These are phyloP conservation scores for Kodamaea suecica DNA, from an alignment of 1,139 yeast genomes.

Conservation along the genomic window DNA sequence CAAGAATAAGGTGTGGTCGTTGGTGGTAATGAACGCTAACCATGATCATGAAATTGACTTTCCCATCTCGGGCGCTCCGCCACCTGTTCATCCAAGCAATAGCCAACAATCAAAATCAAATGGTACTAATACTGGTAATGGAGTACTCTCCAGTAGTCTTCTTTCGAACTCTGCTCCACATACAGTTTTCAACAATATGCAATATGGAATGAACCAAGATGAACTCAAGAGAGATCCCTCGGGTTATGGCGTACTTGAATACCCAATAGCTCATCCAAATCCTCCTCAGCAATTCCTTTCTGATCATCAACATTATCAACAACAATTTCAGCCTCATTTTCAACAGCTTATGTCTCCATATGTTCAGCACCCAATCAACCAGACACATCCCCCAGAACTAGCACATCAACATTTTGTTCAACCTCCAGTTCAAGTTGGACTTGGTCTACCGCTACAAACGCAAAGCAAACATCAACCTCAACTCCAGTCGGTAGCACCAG, in stretches of 20 bases:
- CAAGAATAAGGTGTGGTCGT: slow-evolving; percentile 54
- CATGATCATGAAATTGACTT: slow-evolving; percentile 39
- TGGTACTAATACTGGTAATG: not conserved
- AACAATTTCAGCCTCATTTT: not conserved
- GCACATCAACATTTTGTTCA: not conserved
- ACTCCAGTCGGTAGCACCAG: too few species aligned
- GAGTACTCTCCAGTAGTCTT: not conserved
- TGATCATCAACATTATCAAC: not conserved
- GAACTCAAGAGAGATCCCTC: not conserved
- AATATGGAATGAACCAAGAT: not conserved
- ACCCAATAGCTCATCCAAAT: slow-evolving; percentile 1
- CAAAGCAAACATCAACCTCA: too few species aligned
- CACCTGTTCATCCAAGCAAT: not conserved
- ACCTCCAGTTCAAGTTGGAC: not conserved
- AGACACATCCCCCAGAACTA: not conserved
- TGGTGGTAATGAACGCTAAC: slow-evolving; percentile 55
- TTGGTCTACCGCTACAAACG: not conserved
- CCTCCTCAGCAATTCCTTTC: not conserved
- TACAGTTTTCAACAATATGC: not conserved
- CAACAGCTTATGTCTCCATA: not conserved
- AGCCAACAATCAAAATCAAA: not conserved
- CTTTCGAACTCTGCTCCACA: not conserved
- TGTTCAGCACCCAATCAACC: not conserved
- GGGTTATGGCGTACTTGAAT: not conserved
- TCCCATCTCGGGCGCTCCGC: not conserved